Evolutionary conservation across 2,329 filamentous ascomycete genomes (phyloP), one percentile per base, ranked within the genome.

Genomic region (Sporothrix euskadiensis): DNA sequence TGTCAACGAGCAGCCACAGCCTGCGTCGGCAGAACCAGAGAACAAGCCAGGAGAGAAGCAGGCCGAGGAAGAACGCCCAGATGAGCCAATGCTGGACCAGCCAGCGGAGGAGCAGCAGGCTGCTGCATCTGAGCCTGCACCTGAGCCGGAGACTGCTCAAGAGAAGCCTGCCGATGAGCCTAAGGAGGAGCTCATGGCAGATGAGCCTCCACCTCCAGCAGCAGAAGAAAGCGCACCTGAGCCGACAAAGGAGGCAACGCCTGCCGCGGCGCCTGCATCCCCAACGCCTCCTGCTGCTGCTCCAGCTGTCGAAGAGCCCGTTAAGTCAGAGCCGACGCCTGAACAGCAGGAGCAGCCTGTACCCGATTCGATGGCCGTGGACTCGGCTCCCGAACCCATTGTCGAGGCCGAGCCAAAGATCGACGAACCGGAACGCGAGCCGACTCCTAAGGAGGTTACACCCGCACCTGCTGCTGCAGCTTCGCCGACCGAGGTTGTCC

Each of bases 31-130:
- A 3, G 16, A 61, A 52, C n/a, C 61, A 6, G 30, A 56, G 26
- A 44, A 22, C 44, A 47, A 69, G 44, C 19, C 71, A 10, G 66
- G 26, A 22, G 22, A 39, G 30, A 5, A 59, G 9, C 32, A 52
- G 47, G 16, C n/a, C 32, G 66, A 35, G 22, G 69, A 39, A 16
- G 72, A 68, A 52, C 49, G 44, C 12, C 49, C 59, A 14, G 71
- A 73, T 35, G 57, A 73, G 71, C 74, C 63, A 5, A 75, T 73
- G 74, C 44, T 54, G 44, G 74, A 75, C 47, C 73, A 70, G 73
- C 57, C 73, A 26, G 59, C n/a, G 16, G 54, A 49, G 44, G 44
- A 49, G 14, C 44, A 65, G n/a, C n/a, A 69, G 14, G 44, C 65
- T 22, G 54, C 22, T 3, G 71, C 39, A 4, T 14, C 70, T 39